These are phyloP conservation scores for Macrophomina tecta DNA, from an alignment of 2,329 filamentous ascomycete genomes.

Conservation along the genomic window DNA sequence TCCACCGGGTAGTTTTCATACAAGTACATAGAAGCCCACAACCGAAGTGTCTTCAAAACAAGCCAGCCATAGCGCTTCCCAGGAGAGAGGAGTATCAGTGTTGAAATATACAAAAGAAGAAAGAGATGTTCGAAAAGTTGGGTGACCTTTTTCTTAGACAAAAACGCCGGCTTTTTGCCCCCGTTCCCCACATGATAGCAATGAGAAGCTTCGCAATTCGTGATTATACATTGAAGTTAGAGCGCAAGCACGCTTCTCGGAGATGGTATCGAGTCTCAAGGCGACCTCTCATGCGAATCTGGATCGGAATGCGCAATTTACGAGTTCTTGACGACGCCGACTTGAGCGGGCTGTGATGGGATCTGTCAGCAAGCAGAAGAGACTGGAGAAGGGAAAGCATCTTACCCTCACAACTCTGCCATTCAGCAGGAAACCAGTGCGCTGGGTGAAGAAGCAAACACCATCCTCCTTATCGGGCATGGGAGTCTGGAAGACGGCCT, in stretches of 20 bases:
- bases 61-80: conserved; percentile 14
- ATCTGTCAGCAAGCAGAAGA: conserved; percentile 3
- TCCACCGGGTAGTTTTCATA: conserved; percentile 10
- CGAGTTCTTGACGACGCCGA: conserved; percentile 90
- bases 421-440: conserved; percentile 95
- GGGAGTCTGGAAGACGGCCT: conserved; percentile 93
- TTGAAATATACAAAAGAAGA: conserved; percentile 9
- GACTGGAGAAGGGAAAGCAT: conserved; percentile 20
- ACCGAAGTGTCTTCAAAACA: conserved; percentile 1
- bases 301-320: conserved; percentile 34
- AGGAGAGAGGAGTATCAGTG: conserved; percentile 19
- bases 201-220: conserved; percentile 14
- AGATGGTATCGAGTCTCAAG: not conserved
- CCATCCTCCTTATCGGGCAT: conserved; percentile 88
- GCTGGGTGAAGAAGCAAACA: conserved; percentile 88
- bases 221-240: conserved; percentile 14
- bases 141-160: not conserved
- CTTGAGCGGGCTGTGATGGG: conserved; percentile 75
- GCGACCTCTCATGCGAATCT: not conserved
- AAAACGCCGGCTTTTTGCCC: conserved; percentile 26
- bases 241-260: not conserved
- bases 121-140: not conserved
- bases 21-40: conserved; percentile 23
- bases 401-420: conserved; percentile 77
- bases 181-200: conserved; percentile 9